Evolutionary conservation across 1,139 yeast species (phyloP).

Genomic region (Geotrichum fermentans): DNA sequence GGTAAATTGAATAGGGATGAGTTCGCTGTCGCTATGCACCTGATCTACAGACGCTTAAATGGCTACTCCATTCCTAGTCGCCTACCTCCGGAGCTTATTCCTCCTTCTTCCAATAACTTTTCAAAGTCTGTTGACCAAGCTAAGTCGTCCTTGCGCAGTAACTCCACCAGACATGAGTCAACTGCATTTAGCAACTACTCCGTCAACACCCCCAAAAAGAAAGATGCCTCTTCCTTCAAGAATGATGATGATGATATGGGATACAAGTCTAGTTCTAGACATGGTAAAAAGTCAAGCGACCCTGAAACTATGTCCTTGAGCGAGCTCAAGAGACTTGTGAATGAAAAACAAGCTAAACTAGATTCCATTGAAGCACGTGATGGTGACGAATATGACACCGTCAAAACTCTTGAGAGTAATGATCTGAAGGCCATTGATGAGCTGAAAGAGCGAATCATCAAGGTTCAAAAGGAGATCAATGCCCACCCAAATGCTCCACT

Average conservation of each 20-base stretch:
- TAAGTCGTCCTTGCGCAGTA: slow-evolving; percentile 38
- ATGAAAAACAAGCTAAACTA: slow-evolving; percentile 64
- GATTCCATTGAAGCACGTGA: slow-evolving; percentile 71
- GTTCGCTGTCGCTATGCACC: slow-evolving; percentile 90
- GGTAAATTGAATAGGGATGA: slow-evolving; percentile 79
- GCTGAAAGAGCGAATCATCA: slow-evolving; percentile 57
- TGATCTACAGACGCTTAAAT: slow-evolving; percentile 76
- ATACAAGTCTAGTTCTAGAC: slow-evolving; percentile 60
- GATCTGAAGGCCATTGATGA: slow-evolving; percentile 57
- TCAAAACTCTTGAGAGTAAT: slow-evolving; percentile 39
- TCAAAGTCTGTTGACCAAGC: slow-evolving; percentile 47
- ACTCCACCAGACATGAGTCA: slow-evolving; percentile 2
- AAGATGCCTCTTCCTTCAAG: slow-evolving; percentile 54
- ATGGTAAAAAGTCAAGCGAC: slow-evolving; percentile 47
- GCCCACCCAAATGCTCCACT: slow-evolving; percentile 33
- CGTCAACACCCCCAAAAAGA: slow-evolving; percentile 39
- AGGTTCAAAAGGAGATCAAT: slow-evolving; percentile 48
- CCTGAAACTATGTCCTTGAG: slow-evolving; percentile 34
- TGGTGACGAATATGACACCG: slow-evolving; percentile 49
- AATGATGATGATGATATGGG: slow-evolving; percentile 55
- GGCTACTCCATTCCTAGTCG: slow-evolving; percentile 75
- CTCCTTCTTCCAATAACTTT: slow-evolving; percentile 64
- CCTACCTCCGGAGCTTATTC: slow-evolving; percentile 57
- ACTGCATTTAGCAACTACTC: slow-evolving; percentile 16
- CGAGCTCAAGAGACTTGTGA: slow-evolving; percentile 57